These are phyloP conservation scores for Spathaspora gorwiae DNA, from an alignment of 805 yeast species.

Conservation along the genomic window DNA sequence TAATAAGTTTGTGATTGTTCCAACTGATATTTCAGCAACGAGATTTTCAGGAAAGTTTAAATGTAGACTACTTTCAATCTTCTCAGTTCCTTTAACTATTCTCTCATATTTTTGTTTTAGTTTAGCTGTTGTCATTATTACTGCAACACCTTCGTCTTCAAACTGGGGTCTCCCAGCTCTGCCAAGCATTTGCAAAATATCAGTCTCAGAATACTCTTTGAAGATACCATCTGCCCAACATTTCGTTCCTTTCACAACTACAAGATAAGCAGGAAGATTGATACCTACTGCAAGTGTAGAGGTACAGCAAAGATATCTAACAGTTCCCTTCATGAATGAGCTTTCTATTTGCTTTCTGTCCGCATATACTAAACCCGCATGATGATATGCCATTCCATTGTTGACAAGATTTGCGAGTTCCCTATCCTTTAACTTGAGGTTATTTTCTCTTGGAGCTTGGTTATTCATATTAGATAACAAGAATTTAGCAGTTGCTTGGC, in stretches of 20 bases:
- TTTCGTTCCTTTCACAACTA: slow-evolving; percentile 58
- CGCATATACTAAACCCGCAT: slow-evolving; percentile 49
- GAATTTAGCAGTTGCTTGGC: slow-evolving; percentile 43
- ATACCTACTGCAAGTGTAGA: slow-evolving; percentile 61
- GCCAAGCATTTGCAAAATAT: slow-evolving; percentile 60
- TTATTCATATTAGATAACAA: slow-evolving; percentile 17
- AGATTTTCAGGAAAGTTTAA: slow-evolving; percentile 14
- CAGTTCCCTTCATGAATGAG: slow-evolving; percentile 37
- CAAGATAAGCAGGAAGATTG: slow-evolving; percentile 57
- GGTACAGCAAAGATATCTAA: slow-evolving; percentile 49
- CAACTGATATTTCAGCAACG: slow-evolving; percentile 18
- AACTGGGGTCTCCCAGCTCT: slow-evolving; percentile 62
- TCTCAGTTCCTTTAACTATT: slow-evolving; percentile 38
- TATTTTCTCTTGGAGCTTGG: not conserved
- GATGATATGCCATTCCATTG: slow-evolving; percentile 50
- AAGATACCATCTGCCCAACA: slow-evolving; percentile 49
- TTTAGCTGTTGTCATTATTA: slow-evolving; percentile 41
- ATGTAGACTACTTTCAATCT: slow-evolving; percentile 41
- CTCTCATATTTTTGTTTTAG: slow-evolving; percentile 35
- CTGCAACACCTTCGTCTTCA: slow-evolving; percentile 47
- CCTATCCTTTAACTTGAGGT: slow-evolving; percentile 16
- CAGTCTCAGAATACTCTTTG: slow-evolving; percentile 51
- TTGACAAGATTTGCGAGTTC: slow-evolving; percentile 17
- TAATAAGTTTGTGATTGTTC: slow-evolving; percentile 26
- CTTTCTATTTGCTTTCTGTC: slow-evolving; percentile 47